Conservation (phyloP, 768 basidiomycete genomes). For the Mycena albidolilacea region DNA sequence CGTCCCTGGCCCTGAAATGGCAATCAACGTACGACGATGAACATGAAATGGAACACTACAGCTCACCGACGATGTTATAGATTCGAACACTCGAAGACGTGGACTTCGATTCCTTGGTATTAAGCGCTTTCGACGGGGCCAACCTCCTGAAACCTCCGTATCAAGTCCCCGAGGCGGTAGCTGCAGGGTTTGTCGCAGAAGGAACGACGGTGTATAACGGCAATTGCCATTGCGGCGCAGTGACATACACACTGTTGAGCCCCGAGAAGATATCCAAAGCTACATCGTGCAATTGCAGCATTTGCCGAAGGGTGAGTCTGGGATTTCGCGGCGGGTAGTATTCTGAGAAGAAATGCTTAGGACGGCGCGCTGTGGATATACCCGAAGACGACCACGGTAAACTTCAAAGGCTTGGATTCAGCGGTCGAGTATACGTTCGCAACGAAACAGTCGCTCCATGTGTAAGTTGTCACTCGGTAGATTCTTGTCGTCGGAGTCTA, state of each 20-base stretch:
- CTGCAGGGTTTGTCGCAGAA: not conserved
- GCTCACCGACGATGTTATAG: not conserved
- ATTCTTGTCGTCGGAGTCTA: no score
- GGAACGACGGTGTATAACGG: slow-evolving; percentile 22
- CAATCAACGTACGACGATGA: slow-evolving; percentile 12
- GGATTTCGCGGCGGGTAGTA: no score
- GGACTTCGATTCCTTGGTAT: not conserved
- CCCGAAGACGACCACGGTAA: not conserved
- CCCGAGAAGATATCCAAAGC: slow-evolving; percentile 3
- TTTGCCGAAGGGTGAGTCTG: slow-evolving; percentile 20
- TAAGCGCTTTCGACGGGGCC: slow-evolving; percentile 12
- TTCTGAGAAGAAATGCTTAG: not conserved
- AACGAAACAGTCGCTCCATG: not conserved
- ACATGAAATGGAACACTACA: not conserved
- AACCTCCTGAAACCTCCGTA: not conserved
- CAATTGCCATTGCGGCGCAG: slow-evolving; percentile 34
- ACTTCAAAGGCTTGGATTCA: slow-evolving; percentile 12
- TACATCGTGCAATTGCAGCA: slow-evolving; percentile 33
- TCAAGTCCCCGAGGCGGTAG: slow-evolving; percentile 17
- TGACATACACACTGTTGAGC: slow-evolving; percentile 4
- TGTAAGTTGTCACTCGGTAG: not conserved
- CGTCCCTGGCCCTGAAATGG: not conserved
- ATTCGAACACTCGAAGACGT: slow-evolving; percentile 23
- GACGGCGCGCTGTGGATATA: slow-evolving; percentile 29
- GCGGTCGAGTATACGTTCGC: slow-evolving; percentile 30